phyloP scores from a whole-genome alignment of 371 early-diverging fungal species.

The Dipsacomyces acuminosporus region DNA sequence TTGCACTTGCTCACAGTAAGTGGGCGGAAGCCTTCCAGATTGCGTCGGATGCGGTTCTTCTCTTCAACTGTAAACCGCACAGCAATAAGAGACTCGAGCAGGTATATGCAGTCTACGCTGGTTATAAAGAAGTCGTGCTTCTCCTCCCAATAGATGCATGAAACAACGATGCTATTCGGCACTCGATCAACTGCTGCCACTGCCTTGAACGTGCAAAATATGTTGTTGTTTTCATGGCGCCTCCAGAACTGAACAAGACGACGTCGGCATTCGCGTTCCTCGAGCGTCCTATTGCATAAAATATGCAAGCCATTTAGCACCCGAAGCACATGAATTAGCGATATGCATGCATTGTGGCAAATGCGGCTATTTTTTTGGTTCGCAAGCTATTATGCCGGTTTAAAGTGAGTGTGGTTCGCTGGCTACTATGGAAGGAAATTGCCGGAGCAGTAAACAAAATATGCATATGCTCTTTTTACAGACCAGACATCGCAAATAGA shows the following conservation, averaged over 20 bases:
- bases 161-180: slow-evolving; percentile 63
- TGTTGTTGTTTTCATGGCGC: slow-evolving; percentile 57
- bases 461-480: too few relatives aligned
- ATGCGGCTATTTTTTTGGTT: too few relatives aligned
- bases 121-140: slow-evolving; percentile 71
- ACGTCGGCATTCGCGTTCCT: slow-evolving; percentile 62
- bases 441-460: too few relatives aligned
- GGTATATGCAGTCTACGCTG: slow-evolving; percentile 72
- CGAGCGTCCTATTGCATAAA: slow-evolving; percentile 50
- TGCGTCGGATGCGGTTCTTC: slow-evolving; percentile 80
- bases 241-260: slow-evolving; percentile 72
- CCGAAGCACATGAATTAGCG: too few relatives aligned
- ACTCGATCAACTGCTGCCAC: slow-evolving; percentile 54
- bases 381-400: too few relatives aligned
- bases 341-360: too few relatives aligned
- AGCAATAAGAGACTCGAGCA: slow-evolving; percentile 69
- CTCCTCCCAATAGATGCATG: slow-evolving; percentile 79
- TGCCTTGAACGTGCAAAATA: slow-evolving; percentile 58
- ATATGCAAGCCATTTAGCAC: too few relatives aligned
- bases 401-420: too few relatives aligned
- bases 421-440: too few relatives aligned
- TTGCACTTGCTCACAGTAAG: slow-evolving; percentile 73
- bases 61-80: slow-evolving; percentile 76
- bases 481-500: too few relatives aligned
- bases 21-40: slow-evolving; percentile 76